Base-by-base conservation (phyloP, 176 grass and related monocot species). In the Oryza australiensis region DNA sequence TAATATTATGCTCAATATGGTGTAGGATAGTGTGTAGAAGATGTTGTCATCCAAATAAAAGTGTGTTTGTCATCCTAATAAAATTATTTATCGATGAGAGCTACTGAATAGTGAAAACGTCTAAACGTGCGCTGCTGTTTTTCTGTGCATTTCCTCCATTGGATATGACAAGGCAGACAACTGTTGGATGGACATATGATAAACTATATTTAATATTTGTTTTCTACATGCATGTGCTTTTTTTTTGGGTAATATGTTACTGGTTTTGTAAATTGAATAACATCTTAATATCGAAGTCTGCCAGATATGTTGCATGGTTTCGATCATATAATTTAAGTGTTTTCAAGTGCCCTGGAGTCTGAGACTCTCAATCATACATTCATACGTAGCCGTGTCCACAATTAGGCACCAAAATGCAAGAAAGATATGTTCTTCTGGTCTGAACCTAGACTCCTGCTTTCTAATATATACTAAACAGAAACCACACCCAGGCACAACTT, bases 11-110 rank as follows among this genome's bases (percentile, higher is more conserved):
- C 12, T 60, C 66, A 72, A 8, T 26, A 81, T 49, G 48, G 8
- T 51, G 64, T 89, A 89, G 71, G 33, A 82, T 82, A 70, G 62
- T 86, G 74, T 83, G 62, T 86, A 90, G 66, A 86, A 86, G 16
- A 68, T 83, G 53, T 9, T 77, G 65, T 62, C 70, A 75, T 78
- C 68, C 16, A 46, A 90, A 87, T 83, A 90, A 83, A 86, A 63
- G 34, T 77, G 51, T 30, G 60, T 78, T 23, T 59, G 9, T 24
- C 22, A 60, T 60, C 6, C 2, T 0, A 60, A 60, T 60, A 60
- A 60, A 60, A 60, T 60, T 60, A 24, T 16, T 32, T 75, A 62
- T 62, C 35, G 9, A 14, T 33, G 70, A 78, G 42, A 55, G n/a
- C 7, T 32, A 23, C 10, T n/a, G 10, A 3, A 45, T 62, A 26